A percentile compares a stretch with the other conserved stretches of the same genome.
Conservation (phyloP, 2,329 filamentous ascomycete species). For the Phialophora chinensis region DNA sequence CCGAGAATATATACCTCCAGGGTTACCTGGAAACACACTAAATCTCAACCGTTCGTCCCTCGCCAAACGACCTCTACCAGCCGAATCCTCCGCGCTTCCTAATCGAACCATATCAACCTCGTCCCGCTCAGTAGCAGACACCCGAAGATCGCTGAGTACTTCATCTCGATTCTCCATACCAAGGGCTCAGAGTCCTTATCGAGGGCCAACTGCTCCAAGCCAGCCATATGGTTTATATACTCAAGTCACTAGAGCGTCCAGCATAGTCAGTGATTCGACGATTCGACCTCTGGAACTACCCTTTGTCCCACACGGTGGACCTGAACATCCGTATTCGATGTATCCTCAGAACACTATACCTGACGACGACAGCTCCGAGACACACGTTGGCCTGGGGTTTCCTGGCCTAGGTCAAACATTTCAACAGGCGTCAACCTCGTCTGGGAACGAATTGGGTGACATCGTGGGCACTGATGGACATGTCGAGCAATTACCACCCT, state of each 20-base stretch:
- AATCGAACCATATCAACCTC: constrained; percentile 36
- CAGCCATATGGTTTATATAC: constrained; percentile 86
- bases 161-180: constrained; percentile 54
- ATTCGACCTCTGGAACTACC: constrained; percentile 63
- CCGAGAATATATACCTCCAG: constrained; percentile 35
- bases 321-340: constrained; percentile 83
- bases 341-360: constrained; percentile 79
- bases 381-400: constrained; percentile 69
- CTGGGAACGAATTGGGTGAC: constrained; percentile 85
- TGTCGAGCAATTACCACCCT: constrained; percentile 88
- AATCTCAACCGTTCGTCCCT: constrained; percentile 26
- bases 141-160: constrained; percentile 51
- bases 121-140: constrained; percentile 42
- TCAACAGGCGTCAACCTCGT: constrained; percentile 68
- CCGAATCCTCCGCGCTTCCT: constrained; percentile 24
- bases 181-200: constrained; percentile 67
- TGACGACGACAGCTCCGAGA: constrained; percentile 55
- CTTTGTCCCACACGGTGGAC: constrained; percentile 65
- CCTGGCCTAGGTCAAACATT: constrained; percentile 70
- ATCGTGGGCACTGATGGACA: constrained; percentile 88
- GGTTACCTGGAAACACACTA: constrained; percentile 22
- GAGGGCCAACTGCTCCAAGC: constrained; percentile 73
- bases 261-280: constrained; percentile 75
- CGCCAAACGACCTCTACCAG: constrained; percentile 16
- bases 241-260: constrained; percentile 67